Percentiles rank a stretch among this genome's conserved stretches.
Evolutionary conservation across 192 early-diverging fungal species (phyloP).

Genomic region (Entrophospora sp.): DNA sequence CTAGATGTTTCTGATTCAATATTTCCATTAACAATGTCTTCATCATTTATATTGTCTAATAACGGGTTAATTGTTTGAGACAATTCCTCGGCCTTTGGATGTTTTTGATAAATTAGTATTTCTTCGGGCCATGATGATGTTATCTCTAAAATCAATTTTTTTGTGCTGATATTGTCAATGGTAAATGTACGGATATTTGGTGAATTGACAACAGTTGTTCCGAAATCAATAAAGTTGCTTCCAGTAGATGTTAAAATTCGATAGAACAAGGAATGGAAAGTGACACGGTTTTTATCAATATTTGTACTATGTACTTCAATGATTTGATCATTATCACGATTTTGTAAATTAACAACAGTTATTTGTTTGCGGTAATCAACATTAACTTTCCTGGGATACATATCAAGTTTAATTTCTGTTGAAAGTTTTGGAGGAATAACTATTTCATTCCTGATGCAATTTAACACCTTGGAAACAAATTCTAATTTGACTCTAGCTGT

Average conservation of each 20-base stretch:
- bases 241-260: slow-evolving; percentile 76
- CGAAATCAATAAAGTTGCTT: slow-evolving; percentile 94
- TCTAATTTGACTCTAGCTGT: slow-evolving; percentile 73
- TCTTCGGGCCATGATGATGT: slow-evolving; percentile 37
- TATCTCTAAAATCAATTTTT: slow-evolving; percentile 35
- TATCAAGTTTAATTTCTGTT: slow-evolving; percentile 78
- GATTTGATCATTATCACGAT: slow-evolving; percentile 81
- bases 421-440: slow-evolving; percentile 69
- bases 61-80: too few relatives aligned
- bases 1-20: neutral
- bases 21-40: neutral
- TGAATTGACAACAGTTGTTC: slow-evolving; percentile 75
- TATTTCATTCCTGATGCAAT: slow-evolving; percentile 62
- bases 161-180: slow-evolving; percentile 75
- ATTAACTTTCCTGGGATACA: slow-evolving; percentile 97
- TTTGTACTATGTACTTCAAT: slow-evolving; percentile 90
- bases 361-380: slow-evolving; percentile 96
- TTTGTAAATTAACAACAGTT: slow-evolving; percentile 83
- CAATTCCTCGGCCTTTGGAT: neutral
- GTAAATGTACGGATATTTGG: slow-evolving; percentile 67
- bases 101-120: slow-evolving; percentile 31
- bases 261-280: slow-evolving; percentile 95
- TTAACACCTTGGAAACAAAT: slow-evolving; percentile 90
- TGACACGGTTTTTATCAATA: slow-evolving; percentile 93
- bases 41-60: too few relatives aligned